phyloP scores from a whole-genome alignment of 768 basidiomycete species.

The Botryobasidium botryosum region DNA sequence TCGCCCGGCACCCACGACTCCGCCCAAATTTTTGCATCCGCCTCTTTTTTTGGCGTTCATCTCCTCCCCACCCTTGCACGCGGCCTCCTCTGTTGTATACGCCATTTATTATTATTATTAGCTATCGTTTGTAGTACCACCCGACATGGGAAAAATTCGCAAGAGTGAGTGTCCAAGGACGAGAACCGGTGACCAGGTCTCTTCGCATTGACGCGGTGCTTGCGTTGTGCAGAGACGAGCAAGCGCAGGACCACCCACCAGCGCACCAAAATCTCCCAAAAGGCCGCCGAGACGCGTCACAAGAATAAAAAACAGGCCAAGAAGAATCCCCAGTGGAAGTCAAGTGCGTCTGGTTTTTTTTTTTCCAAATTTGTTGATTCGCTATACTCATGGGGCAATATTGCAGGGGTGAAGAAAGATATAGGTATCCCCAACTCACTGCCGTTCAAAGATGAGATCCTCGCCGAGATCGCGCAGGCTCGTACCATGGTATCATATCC shows the following conservation, averaged over 20 bases:
- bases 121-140: too few relatives aligned
- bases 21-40: too few relatives aligned
- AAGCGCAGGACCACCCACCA: constrained; percentile 61
- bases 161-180: too few relatives aligned
- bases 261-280: constrained; percentile 54
- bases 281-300: constrained; percentile 57
- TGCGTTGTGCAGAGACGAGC: constrained; percentile 88
- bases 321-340: constrained; percentile 76
- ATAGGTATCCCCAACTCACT: constrained; percentile 87
- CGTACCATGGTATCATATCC: too few relatives aligned
- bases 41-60: too few relatives aligned
- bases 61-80: too few relatives aligned
- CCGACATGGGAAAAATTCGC: too few relatives aligned
- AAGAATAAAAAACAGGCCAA: constrained; percentile 60
- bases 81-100: too few relatives aligned
- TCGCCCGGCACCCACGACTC: too few relatives aligned
- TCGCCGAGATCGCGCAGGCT: constrained; percentile 80
- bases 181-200: too few relatives aligned
- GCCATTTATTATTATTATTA: too few relatives aligned
- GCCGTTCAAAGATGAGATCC: constrained; percentile 85
- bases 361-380: neutral
- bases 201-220: too few relatives aligned
- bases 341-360: constrained; percentile 35
- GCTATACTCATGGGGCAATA: neutral
- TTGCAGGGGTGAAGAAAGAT: constrained; percentile 62